These are phyloP conservation scores for Talaromyces sp. DNA, from an alignment of 2,329 filamentous ascomycete species.

Conservation along the genomic window DNA sequence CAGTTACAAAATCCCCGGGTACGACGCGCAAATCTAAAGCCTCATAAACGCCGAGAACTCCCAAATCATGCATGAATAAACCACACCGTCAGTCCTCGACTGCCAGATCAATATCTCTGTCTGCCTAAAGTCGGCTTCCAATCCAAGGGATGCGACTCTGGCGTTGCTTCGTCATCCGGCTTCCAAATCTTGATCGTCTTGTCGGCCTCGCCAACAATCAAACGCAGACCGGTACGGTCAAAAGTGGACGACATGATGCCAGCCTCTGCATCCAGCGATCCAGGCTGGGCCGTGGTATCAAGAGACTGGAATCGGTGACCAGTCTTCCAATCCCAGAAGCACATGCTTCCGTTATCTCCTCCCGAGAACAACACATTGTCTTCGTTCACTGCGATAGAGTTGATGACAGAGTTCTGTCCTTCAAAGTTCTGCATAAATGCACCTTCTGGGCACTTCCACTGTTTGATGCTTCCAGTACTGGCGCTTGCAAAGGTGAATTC, in stretches of 20 bases:
- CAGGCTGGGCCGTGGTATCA: slow-evolving; percentile 89
- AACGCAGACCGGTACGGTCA: slow-evolving; percentile 76
- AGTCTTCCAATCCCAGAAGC: slow-evolving; percentile 99
- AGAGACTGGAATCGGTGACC: slow-evolving; percentile 85
- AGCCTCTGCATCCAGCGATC: slow-evolving; percentile 86
- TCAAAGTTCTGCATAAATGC: slow-evolving; percentile 99
- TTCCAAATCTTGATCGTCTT: slow-evolving; percentile 99
- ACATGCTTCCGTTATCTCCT: slow-evolving; percentile 91
- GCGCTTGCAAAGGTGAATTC: slow-evolving; percentile 96
- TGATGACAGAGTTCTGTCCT: slow-evolving; percentile 93
- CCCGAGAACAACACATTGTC: slow-evolving; percentile 94
- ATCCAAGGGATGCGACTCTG: slow-evolving; percentile 82
- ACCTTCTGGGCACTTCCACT: slow-evolving; percentile 98
- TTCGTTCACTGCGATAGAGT: slow-evolving; percentile 86
- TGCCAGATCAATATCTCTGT: slow-evolving; percentile 59
- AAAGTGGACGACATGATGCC: slow-evolving; percentile 94
- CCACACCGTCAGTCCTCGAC: not conserved
- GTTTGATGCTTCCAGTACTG: slow-evolving; percentile 91
- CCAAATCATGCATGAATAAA: slow-evolving; percentile 19
- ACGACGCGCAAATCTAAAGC: not conserved
- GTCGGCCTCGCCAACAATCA: slow-evolving; percentile 93
- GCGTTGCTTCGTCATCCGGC: slow-evolving; percentile 82
- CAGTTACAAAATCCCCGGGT: not conserved
- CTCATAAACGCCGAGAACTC: slow-evolving; percentile 19
- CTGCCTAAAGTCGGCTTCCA: slow-evolving; percentile 80